Base-by-base conservation (phyloP, 345 rosid species). In the Hevea brasiliensis region DNA sequence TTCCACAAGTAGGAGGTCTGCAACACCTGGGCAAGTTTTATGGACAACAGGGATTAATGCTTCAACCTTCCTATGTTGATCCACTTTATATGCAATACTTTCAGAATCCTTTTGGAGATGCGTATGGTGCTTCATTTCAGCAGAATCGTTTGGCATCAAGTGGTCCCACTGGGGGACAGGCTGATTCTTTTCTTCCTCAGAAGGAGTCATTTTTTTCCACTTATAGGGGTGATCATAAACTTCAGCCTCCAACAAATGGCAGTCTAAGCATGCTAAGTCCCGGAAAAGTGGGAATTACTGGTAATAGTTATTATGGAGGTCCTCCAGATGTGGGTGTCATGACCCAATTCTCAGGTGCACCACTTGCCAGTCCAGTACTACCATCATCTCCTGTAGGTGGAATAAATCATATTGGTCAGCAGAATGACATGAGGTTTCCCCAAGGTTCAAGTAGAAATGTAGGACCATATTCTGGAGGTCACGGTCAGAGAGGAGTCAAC, bases 21-120 rank as follows among this genome's bases (percentile, higher is more conserved):
- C 87, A 76, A 61, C 87, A 86, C 71, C 69, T 77, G 48, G 81
- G 75, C 67, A 86, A 81, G 76, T 70, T 81, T 41, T 88, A 86
- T 66, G 89, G 85, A 64, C 92, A 86, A 17, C 88, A 81, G 29
- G 87, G 84, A 48, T 53, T 84, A 57, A 66, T 83, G 74, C 42
- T 80, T 55, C 80, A 76, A 64, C 80, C 80, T 62, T 35, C 80
- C 9, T 71, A 56, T 57, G n/a, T 58, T 60, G 75, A 76, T 65
- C 80, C 80, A 27, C 71, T 71, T 45, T 74, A 65, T 47, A 57
- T 71, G 66, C 80, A 71, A 65, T 76, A 76, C 62, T 29, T 76
- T 71, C 80, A 72, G 10, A 63, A 71, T 65, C 71, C 66, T 47
- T 57, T 64, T 32, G 80, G 75, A 23, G 75, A 76, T 47, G 54